Base-by-base conservation (phyloP, 495 filamentous ascomycete genomes). In the Friedmanniomyces endolithicus region DNA sequence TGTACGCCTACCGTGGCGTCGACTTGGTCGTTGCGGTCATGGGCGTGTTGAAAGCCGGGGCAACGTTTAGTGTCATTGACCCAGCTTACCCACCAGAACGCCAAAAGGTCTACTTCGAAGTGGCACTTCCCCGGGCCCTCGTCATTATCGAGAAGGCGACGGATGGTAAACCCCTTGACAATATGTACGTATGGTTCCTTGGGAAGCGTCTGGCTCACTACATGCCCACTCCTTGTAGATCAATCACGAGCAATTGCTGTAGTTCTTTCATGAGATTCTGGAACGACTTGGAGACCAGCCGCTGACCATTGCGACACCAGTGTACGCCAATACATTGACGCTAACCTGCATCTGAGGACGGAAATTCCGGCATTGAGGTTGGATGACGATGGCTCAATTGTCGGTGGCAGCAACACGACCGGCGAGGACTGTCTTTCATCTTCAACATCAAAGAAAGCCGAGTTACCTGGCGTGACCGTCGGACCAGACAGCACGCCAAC, bases 91-190 rank as follows among this genome's bases (percentile, higher is more conserved):
- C 92, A 6, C 84, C 87, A 0, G 85, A 85, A 44, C 72, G 92
- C 45, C 92, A 98, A 65, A 84, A 85, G 59, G 86, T 95, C 63
- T 94, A 92, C 62, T 79, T 97, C 31, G 87, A 95, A 58, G 90
- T 96, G 24, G 85, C 90, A 31, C 77, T 82, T 55, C 90, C 90
- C 11, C 74, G 81, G 39, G 86, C 85, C 20, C 71, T 95, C 52
- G 80, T 96, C 35, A 76, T 81, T 31, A 94, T 97, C 59, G 81
- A 81, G 47, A 85, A 85, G 55, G 88, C 89, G 4, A 85, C 37
- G 14, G 37, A 41, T 16, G 37, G 37, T 14, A 41, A 41, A 19
- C 37, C 14, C 37, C 37, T 41, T n/a, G 37, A 16, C 17, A 19
- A 41, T 6, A 41, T 4, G 37, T 41, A 19, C 9, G 27, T 9